Evolutionary conservation across 345 rosid genomes (phyloP), one percentile per base, ranked within the genome.

Genomic region (Leavenworthia alabamica): DNA sequence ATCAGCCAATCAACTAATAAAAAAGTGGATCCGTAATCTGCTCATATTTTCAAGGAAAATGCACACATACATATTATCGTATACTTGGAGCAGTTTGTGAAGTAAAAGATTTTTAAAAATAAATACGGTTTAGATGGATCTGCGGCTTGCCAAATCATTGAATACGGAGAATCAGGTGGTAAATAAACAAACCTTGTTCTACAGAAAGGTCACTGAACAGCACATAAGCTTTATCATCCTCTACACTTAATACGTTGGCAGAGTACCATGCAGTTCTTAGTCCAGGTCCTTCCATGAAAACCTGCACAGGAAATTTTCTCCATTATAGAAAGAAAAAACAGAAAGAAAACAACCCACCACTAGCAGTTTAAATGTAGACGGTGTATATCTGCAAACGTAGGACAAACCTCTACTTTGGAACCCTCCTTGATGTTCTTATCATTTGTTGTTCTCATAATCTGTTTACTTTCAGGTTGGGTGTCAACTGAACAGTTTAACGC

Each of bases 321-420:
- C 15, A 20, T 62, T 26, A 65, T 17, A 42, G 28, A 26, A 26
- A n/a, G 26, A 24, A 24, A 3, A 24, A 3, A 24, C 27, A 24
- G 17, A 58, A 35, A 29, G 9, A 56, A 56, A 39, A 64, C 46
- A 56, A 56, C 35, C 60, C 17, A 40, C 51, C 6, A 19, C 13
- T 15, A 50, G 8, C 29, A 16, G 37, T 46, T 46, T 43, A 50
- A 28, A 39, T 15, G 36, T 26, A 29, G 45, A 19, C 12, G 22
- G 41, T 40, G 46, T 42, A 33, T 17, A 39, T 17, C 35, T 41
- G 60, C 17, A 56, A 56, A 33, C 15, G 56, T 41, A 58, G 29
- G 37, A 79, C 83, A 62, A 68, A 93, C 99, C 99, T 93, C 97
- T 50, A 89, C 96, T 40, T 14, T 71, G 22, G 94, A 81, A 49